Evolutionary conservation across 257 asterid genomes (phyloP).

Genomic region (Craterostigma plantagineum): DNA sequence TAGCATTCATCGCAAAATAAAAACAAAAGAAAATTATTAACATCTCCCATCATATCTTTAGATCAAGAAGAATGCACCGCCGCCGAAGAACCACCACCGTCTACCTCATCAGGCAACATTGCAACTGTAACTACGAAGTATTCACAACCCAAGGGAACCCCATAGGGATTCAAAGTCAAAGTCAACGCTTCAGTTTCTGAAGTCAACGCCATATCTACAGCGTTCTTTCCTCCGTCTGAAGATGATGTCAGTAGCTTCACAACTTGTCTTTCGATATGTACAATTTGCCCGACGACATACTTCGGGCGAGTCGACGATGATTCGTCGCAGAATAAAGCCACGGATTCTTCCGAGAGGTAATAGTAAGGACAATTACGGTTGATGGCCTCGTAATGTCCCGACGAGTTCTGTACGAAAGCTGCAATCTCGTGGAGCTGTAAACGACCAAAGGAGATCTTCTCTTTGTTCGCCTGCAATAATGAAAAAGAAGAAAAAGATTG

Average conservation of each 20-base stretch:
- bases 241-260: constrained; percentile 14
- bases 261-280: constrained; percentile 61
- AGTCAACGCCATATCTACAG: constrained; percentile 18
- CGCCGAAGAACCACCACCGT: too few species aligned
- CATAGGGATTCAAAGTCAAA: constrained; percentile 14
- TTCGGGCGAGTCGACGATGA: constrained; percentile 40
- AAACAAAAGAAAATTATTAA: too few species aligned
- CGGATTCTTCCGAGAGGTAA: constrained; percentile 81
- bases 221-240: too few species aligned
- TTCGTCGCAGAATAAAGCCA: constrained; percentile 61
- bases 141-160: constrained; percentile 72
- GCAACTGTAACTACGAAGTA: constrained; percentile 83
- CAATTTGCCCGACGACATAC: constrained; percentile 76
- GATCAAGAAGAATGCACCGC: too few species aligned
- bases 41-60: too few species aligned
- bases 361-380: constrained; percentile 59
- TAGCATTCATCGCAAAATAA: too few species aligned
- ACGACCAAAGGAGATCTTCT: constrained; percentile 68
- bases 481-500: not conserved
- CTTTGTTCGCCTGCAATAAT: constrained; percentile 62
- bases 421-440: constrained; percentile 82
- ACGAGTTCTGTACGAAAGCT: constrained; percentile 68
- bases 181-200: constrained; percentile 28
- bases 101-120: constrained; percentile 52
- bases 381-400: constrained; percentile 75